Evolutionary conservation across 2,329 filamentous ascomycete species (phyloP).

Genomic region (Epichloe coenophiala): DNA sequence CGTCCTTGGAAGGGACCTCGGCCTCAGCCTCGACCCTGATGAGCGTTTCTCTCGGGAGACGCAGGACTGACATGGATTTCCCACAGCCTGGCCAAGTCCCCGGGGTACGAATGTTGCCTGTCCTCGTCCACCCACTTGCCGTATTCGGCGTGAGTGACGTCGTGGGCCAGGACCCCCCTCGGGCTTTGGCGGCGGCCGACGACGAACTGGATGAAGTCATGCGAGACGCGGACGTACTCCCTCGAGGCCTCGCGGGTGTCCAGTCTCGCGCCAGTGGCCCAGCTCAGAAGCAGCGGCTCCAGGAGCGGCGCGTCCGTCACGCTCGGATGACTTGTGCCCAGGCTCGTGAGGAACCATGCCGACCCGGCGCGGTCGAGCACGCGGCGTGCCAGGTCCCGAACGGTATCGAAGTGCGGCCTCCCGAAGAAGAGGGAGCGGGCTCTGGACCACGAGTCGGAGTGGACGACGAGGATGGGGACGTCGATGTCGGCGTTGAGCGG

Average conservation of each 20-base stretch:
- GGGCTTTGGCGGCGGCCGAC: slow-evolving; percentile 20
- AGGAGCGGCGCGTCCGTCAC: slow-evolving; percentile 55
- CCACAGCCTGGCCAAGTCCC: slow-evolving; percentile 25
- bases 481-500: slow-evolving; percentile 44
- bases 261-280: slow-evolving; percentile 48
- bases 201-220: slow-evolving; percentile 42
- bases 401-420: slow-evolving; percentile 49
- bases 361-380: slow-evolving; percentile 29
- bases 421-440: slow-evolving; percentile 45
- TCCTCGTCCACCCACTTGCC: slow-evolving; percentile 26
- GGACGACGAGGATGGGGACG: slow-evolving; percentile 46
- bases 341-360: slow-evolving; percentile 40
- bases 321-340: slow-evolving; percentile 46
- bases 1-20: too few species aligned
- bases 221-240: slow-evolving; percentile 46
- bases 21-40: neutral
- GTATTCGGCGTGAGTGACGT: slow-evolving; percentile 29
- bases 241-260: slow-evolving; percentile 40
- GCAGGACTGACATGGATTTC: slow-evolving; percentile 27
- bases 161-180: slow-evolving; percentile 34
- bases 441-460: slow-evolving; percentile 52
- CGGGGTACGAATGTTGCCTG: slow-evolving; percentile 18
- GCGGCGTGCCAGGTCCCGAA: slow-evolving; percentile 38
- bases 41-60: neutral
- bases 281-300: slow-evolving; percentile 44